Conservation (phyloP, 1,284 basidiomycete genomes). For the Sanghuangporus baumii region DNA sequence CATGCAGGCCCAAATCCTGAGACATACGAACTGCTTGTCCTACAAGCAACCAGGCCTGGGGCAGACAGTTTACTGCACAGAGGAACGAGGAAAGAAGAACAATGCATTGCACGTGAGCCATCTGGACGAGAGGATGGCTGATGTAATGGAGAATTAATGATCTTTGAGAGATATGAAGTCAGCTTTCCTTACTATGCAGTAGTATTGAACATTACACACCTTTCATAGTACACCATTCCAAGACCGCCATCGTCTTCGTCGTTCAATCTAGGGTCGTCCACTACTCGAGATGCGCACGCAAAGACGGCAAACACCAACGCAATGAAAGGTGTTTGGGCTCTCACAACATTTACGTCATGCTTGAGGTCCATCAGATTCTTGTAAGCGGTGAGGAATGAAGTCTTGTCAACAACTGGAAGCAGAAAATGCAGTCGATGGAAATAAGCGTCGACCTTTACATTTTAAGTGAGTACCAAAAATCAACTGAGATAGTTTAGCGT, state of each 20-base stretch:
- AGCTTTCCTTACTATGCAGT: constrained; percentile 21
- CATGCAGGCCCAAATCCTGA: constrained; percentile 86
- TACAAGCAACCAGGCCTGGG: constrained; percentile 85
- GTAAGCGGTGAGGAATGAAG: constrained; percentile 71
- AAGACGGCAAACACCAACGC: constrained; percentile 79
- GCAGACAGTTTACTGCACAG: constrained; percentile 85
- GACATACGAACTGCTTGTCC: constrained; percentile 83
- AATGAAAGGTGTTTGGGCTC: constrained; percentile 64
- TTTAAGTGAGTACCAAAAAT: constrained; percentile 13
- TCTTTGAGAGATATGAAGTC: constrained; percentile 33
- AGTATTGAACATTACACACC: constrained; percentile 39
- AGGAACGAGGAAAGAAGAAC: constrained; percentile 84
- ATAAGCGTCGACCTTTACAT: constrained; percentile 71
- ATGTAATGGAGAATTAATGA: constrained; percentile 86
- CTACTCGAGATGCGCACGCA: constrained; percentile 72
- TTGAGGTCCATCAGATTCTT: constrained; percentile 66
- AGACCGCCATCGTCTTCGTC: constrained; percentile 73
- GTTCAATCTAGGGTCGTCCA: constrained; percentile 65
- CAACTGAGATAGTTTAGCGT: constrained; percentile 18
- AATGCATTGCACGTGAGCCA: constrained; percentile 84
- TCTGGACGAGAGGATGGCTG: constrained; percentile 74
- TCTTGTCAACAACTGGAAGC: constrained; percentile 80
- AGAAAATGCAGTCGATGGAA: constrained; percentile 81
- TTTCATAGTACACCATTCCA: constrained; percentile 83
- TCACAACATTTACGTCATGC: constrained; percentile 44